These are phyloP conservation scores for Thuja plicata DNA, from an alignment of 83 land plant species.

Conservation along the genomic window DNA sequence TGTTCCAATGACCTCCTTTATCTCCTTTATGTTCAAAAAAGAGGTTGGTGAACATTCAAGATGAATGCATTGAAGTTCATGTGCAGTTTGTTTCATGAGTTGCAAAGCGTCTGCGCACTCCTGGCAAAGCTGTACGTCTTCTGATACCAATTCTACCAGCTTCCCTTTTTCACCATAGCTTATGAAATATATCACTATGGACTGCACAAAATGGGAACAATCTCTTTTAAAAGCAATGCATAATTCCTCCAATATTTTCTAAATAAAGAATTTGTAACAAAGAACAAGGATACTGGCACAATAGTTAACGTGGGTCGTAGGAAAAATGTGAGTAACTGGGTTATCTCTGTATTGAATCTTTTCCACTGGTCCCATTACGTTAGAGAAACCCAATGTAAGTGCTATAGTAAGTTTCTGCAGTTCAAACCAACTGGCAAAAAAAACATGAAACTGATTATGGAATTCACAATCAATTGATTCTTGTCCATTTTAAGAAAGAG, in stretches of 20 bases:
- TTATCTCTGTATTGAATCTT: neutral
- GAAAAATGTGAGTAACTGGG: neutral
- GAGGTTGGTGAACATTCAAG: too few relatives aligned
- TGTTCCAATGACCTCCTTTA: too few relatives aligned
- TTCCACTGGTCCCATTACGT: neutral
- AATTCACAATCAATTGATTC: neutral
- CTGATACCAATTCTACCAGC: neutral
- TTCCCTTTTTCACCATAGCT: neutral
- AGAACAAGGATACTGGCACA: neutral
- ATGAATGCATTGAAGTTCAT: too few relatives aligned
- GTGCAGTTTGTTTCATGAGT: neutral
- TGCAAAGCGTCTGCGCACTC: neutral
- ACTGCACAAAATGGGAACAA: neutral
- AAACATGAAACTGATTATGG: neutral
- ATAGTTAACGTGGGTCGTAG: neutral
- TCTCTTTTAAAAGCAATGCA: neutral
- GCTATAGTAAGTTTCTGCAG: neutral
- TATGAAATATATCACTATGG: neutral
- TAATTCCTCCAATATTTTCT: neutral
- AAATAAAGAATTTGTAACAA: neutral
- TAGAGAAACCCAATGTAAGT: neutral
- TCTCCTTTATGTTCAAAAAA: too few relatives aligned
- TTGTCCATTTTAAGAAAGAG: too few relatives aligned
- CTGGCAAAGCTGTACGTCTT: neutral
- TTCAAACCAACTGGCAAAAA: neutral